Evolutionary conservation across 257 asterid genomes (phyloP).

Genomic region (Nicotiana knightiana): DNA sequence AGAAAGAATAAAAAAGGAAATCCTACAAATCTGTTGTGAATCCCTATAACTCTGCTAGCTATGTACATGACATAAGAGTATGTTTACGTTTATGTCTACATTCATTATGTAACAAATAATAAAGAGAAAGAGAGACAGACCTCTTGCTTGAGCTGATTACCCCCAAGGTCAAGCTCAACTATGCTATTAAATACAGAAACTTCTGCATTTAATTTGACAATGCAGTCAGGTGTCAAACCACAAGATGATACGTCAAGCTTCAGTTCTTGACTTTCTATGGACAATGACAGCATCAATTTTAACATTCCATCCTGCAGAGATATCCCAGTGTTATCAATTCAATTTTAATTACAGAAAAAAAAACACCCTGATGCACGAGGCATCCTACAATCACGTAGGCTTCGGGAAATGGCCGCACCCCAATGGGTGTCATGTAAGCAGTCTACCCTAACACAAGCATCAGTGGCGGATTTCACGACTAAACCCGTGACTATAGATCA

Average conservation of each 20-base stretch:
- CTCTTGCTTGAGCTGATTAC: constrained; percentile 72
- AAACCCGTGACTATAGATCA: not conserved
- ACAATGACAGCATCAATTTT: constrained; percentile 59
- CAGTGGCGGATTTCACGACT: not conserved
- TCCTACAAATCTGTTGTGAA: too few relatives aligned
- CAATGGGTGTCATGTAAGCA: not conserved
- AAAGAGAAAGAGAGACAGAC: constrained; percentile 31
- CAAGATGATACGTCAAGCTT: constrained; percentile 78
- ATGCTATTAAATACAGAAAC: constrained; percentile 41
- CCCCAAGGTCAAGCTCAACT: constrained; percentile 79
- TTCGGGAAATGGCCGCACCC: not conserved
- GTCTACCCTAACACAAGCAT: not conserved
- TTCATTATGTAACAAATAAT: too few relatives aligned
- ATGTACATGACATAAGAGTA: too few relatives aligned
- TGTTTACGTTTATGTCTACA: too few relatives aligned
- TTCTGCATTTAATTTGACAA: constrained; percentile 46
- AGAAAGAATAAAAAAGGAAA: too few relatives aligned
- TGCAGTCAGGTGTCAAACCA: constrained; percentile 48
- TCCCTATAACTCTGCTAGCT: too few relatives aligned
- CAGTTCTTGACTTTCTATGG: constrained; percentile 60
- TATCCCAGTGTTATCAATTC: constrained; percentile 2
- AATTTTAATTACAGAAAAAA: constrained; percentile 9
- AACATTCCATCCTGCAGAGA: constrained; percentile 70
- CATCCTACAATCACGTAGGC: not conserved
- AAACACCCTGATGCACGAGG: not conserved